Base-by-base conservation (phyloP, 805 yeast genomes). In the Ogataea haglerorum region DNA sequence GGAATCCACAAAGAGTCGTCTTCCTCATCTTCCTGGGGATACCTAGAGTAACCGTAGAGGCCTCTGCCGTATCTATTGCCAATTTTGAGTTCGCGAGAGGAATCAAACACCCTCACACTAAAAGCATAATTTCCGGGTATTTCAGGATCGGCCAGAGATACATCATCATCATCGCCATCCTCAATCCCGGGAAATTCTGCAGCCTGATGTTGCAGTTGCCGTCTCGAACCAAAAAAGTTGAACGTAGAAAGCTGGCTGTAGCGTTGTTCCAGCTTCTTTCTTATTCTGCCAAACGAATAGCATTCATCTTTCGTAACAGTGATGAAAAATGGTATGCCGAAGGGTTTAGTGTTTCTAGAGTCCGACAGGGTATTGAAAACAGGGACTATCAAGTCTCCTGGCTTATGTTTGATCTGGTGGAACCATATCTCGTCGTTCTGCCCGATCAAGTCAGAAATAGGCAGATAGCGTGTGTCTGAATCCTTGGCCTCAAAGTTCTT, bases 301-400 rank as follows among this genome's bases (percentile, higher is more conserved):
- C 70, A 59, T 27, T 85, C 91, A 1, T 67, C 69, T 25, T 68
- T 65, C 2, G 71, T 56, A 38, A 88, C 53, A 0, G 79, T 71
- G 21, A 89, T 67, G 50, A 89, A 80, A 51, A 87, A 78, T 2
- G 98, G 98, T 1, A 81, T 58, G 2, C 89, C 95, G 63, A 88
- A 85, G 1, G 80, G 61, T 30, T 69, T 69, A 1, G 72, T 68
- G 37, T 64, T 62, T 1, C 67, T 58, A 17, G 48, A 42, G 49
- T 71, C 54, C 30, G 60, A 44, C 26, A 57, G 54, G 0, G 75
- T 65, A 46, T 70, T 80, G 40, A 80, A 60, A 0, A 85, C 80
- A 0, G 93, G 91, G 7, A 83, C 68, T 16, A 82, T 64, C 5
- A 76, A 48, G 48, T 77, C 77, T 28, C 72, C 76, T 3, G 76